phyloP scores from a whole-genome alignment of 2,329 filamentous ascomycete species.

The Dothideomycetes sp. region DNA sequence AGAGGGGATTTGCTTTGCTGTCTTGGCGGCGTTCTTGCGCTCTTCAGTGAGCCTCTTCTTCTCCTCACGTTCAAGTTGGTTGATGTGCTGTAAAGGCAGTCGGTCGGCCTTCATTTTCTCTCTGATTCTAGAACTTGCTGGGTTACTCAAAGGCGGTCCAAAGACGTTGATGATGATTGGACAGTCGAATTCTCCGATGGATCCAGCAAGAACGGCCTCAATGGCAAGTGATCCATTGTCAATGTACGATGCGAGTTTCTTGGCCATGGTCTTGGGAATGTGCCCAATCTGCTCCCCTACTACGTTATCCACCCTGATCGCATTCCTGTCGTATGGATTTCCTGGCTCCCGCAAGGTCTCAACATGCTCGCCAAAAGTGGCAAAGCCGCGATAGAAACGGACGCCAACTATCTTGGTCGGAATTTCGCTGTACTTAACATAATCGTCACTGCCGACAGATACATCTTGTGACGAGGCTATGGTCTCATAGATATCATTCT shows the following conservation, averaged over 20 bases:
- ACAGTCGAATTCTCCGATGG: conserved; percentile 58
- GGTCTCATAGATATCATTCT: conserved; percentile 17
- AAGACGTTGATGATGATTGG: conserved; percentile 60
- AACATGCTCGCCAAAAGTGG: conserved; percentile 52
- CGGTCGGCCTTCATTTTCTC: conserved; percentile 50
- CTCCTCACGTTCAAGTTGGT: conserved; percentile 25
- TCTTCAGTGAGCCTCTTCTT: conserved; percentile 21
- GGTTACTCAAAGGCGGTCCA: conserved; percentile 47
- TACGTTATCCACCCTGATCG: conserved; percentile 69
- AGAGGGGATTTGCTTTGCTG: conserved; percentile 19
- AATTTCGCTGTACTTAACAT: conserved; percentile 25
- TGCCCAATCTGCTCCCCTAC: conserved; percentile 68
- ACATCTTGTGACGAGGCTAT: conserved; percentile 17
- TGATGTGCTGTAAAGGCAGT: conserved; percentile 42
- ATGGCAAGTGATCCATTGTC: conserved; percentile 48
- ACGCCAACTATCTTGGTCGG: conserved; percentile 49
- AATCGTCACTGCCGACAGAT: conserved; percentile 12
- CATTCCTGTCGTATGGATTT: conserved; percentile 58
- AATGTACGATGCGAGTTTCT: conserved; percentile 64
- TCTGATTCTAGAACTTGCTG: conserved; percentile 20
- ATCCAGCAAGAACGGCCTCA: conserved; percentile 59
- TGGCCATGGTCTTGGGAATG: conserved; percentile 53
- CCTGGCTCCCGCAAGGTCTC: conserved; percentile 52
- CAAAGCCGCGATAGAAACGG: conserved; percentile 52
- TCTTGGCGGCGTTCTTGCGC: conserved; percentile 10